Evolutionary conservation across 805 yeast genomes (phyloP).

Genomic region (Dipodascopsis uninucleata): DNA sequence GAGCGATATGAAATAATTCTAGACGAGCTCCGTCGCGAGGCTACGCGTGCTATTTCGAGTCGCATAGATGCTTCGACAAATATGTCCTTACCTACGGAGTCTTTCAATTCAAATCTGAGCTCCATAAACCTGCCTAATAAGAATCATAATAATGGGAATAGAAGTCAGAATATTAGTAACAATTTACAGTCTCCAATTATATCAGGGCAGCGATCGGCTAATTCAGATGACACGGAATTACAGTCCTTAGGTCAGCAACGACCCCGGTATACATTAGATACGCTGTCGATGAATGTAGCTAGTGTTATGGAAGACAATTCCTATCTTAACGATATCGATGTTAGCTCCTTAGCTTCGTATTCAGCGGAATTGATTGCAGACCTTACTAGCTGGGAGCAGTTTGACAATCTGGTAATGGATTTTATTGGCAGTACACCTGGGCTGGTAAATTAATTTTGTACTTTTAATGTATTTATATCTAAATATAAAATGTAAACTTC

Average conservation of each 20-base stretch:
- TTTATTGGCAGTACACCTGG: conserved; percentile 12
- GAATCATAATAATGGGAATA: too few species aligned
- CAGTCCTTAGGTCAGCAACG: neutral
- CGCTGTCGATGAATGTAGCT: neutral
- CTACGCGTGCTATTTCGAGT: too few species aligned
- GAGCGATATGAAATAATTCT: conserved; percentile 17
- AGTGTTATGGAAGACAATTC: neutral
- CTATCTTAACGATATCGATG: neutral
- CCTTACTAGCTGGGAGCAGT: conserved; percentile 20
- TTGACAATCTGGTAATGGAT: conserved; percentile 20
- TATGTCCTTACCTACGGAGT: too few species aligned
- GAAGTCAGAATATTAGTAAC: too few species aligned
- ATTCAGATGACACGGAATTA: neutral
- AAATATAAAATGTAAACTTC: too few species aligned
- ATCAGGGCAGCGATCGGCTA: neutral
- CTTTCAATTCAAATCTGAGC: too few species aligned
- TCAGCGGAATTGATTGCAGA: conserved; percentile 5
- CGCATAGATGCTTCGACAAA: too few species aligned
- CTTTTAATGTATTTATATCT: too few species aligned
- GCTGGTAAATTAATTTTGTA: too few species aligned
- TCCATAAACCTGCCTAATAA: too few species aligned
- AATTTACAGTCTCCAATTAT: too few species aligned
- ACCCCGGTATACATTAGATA: neutral
- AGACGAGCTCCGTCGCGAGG: conserved; percentile 18
- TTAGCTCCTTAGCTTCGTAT: neutral